phyloP scores from a whole-genome alignment of 805 yeast genomes.

The Barnettozyma wickerhamii region DNA sequence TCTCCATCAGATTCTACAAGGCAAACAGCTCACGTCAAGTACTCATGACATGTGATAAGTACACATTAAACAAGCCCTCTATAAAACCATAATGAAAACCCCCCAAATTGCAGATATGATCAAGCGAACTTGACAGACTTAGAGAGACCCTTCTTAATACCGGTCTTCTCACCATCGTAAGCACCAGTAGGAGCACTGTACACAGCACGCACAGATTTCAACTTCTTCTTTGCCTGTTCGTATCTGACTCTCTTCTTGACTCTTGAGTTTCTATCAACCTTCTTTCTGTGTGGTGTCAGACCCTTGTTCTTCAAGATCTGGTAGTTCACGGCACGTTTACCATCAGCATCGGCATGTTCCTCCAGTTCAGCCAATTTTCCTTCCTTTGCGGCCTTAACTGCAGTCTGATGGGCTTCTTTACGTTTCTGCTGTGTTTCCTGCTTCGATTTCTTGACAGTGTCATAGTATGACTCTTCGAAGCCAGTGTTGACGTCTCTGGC shows the following conservation, averaged over 20 bases:
- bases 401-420: slow-evolving; percentile 59
- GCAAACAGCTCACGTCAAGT: neutral
- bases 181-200: slow-evolving; percentile 69
- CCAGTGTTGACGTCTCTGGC: slow-evolving; percentile 40
- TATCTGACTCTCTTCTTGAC: slow-evolving; percentile 98
- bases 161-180: slow-evolving; percentile 92
- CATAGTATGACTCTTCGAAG: slow-evolving; percentile 57
- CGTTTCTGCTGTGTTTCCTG: slow-evolving; percentile 48
- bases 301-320: slow-evolving; percentile 97
- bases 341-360: slow-evolving; percentile 58
- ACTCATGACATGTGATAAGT: neutral
- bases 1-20: slow-evolving; percentile 4
- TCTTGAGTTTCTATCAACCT: slow-evolving; percentile 91
- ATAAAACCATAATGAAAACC: slow-evolving; percentile 3
- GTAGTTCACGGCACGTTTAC: slow-evolving; percentile 92
- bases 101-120: too few relatives aligned
- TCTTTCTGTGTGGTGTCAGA: slow-evolving; percentile 86
- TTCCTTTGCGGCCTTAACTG: slow-evolving; percentile 75
- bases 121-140: slow-evolving; percentile 85
- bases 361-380: slow-evolving; percentile 79
- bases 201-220: slow-evolving; percentile 87
- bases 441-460: slow-evolving; percentile 45
- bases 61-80: neutral
- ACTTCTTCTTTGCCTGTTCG: slow-evolving; percentile 91
- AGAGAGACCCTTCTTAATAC: slow-evolving; percentile 93